phyloP scores from a whole-genome alignment of 768 basidiomycete species.

The Trametes elegans region DNA sequence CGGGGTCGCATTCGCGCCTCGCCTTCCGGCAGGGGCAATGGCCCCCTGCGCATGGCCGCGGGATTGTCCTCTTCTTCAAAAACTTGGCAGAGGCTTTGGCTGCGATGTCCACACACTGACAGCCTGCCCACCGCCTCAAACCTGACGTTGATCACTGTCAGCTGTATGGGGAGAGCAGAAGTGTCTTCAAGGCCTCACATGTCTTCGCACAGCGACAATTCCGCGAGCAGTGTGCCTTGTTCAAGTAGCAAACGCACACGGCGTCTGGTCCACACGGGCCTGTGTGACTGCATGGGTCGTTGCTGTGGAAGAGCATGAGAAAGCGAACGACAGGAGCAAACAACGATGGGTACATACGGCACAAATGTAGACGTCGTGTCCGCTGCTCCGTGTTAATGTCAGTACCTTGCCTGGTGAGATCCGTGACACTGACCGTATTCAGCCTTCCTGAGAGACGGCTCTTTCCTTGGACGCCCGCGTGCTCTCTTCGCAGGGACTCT shows the following conservation, averaged over 20 bases:
- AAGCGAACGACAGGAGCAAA: no score
- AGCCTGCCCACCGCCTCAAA: conserved; percentile 53
- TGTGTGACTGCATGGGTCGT: conserved; percentile 51
- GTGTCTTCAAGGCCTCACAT: conserved; percentile 38
- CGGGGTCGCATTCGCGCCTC: conserved; percentile 66
- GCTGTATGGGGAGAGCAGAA: neutral
- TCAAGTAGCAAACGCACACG: conserved; percentile 49
- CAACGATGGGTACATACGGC: neutral
- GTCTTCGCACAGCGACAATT: conserved; percentile 50
- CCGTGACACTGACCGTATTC: neutral
- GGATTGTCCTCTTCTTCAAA: conserved; percentile 11
- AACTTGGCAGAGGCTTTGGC: neutral
- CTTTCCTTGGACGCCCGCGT: neutral
- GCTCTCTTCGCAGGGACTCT: neutral
- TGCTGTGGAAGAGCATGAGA: conserved; percentile 30
- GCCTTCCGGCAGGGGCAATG: conserved; percentile 53
- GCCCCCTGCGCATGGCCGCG: conserved; percentile 35
- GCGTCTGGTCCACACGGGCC: conserved; percentile 49
- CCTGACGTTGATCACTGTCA: conserved; percentile 46
- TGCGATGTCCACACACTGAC: conserved; percentile 39
- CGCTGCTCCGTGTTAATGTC: neutral
- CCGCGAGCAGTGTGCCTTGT: conserved; percentile 52
- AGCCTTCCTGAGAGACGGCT: neutral
- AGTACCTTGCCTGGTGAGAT: neutral
- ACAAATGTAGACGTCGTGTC: neutral